Evolutionary conservation across 2,329 filamentous ascomycete species (phyloP), one percentile per base, ranked within the genome.

Genomic region (Sordariomycetes sp.): DNA sequence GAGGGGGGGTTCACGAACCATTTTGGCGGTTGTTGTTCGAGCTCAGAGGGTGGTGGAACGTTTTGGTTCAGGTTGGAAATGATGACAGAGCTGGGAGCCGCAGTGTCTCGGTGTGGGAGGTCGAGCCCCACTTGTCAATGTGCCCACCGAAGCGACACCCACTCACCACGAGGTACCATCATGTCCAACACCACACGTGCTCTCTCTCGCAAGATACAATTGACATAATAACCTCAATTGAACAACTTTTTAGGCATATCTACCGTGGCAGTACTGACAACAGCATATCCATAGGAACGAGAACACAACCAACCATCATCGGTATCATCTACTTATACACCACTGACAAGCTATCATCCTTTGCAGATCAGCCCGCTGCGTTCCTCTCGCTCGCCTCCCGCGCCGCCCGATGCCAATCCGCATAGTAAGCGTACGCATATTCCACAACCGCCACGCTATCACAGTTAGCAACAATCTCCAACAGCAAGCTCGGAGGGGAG

Each of bases 381-480:
- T 82, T 83, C 60, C 80, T 72, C 55, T 68, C 64, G 54, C 79
- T 78, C 2, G 80, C 80, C 62, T 84, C 81, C 11, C 68, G 70
- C 1, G 76, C 80, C 1, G 79, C 79, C 54, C 72, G 68, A 53
- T 81, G 68, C 80, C 80, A 83, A 63, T 83, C 76, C 8, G 74
- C 78, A n/a, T 69, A 65, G 59, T 74, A 72, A 2, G 81, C 72
- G 54, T 79, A 83, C 28, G 69, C 69, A 61, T 80, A 83, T 63
- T 84, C 81, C 20, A 81, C 76, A 6, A 69, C n/a, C 0, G 76
- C 71, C 16, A 81, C 79, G 32, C 79, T 81, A 48, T n/a, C 10
- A 46, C n/a, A 22, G 10, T 16, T 12, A 20, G 46, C 67, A 40
- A 58, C 16, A 28, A 18, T 8, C 18, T 46, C 12, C 6, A 58